Evolutionary conservation across 352 stramenopile species (phyloP).

Genomic region (Globisporangium parvum): DNA sequence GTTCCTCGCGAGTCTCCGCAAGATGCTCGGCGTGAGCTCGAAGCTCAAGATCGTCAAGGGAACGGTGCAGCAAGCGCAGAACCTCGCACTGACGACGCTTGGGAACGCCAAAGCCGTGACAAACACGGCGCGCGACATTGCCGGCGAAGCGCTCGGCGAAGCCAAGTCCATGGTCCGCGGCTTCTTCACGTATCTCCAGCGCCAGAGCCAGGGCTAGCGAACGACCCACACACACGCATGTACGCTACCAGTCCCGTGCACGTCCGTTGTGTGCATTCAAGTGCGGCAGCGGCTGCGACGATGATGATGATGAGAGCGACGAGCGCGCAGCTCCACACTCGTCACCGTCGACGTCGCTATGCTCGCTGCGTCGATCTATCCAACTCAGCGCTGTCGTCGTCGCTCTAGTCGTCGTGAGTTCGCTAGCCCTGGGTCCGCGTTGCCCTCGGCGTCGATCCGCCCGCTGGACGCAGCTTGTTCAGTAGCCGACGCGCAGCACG

Average conservation of each 20-base stretch:
- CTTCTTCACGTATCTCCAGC: conserved; percentile 65
- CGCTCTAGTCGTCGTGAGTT: neutral
- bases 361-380: no score
- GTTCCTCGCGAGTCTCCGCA: conserved; percentile 62
- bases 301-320: no score
- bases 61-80: conserved; percentile 85
- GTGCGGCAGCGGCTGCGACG: no score
- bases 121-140: conserved; percentile 78
- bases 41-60: conserved; percentile 86
- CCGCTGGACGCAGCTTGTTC: conserved; percentile 10
- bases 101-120: conserved; percentile 82
- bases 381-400: no score
- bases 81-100: conserved; percentile 71
- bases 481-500: conserved; percentile 42
- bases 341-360: no score
- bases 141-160: conserved; percentile 74
- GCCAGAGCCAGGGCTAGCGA: conserved; percentile 21
- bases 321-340: no score
- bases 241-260: neutral
- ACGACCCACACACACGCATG: neutral
- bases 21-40: conserved; percentile 69
- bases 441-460: neutral
- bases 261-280: no score
- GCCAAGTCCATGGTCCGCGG: conserved; percentile 80
- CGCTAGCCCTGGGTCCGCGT: conserved; percentile 7